Conservation (phyloP, 441 rosid species). For the Populus tomentosa region DNA sequence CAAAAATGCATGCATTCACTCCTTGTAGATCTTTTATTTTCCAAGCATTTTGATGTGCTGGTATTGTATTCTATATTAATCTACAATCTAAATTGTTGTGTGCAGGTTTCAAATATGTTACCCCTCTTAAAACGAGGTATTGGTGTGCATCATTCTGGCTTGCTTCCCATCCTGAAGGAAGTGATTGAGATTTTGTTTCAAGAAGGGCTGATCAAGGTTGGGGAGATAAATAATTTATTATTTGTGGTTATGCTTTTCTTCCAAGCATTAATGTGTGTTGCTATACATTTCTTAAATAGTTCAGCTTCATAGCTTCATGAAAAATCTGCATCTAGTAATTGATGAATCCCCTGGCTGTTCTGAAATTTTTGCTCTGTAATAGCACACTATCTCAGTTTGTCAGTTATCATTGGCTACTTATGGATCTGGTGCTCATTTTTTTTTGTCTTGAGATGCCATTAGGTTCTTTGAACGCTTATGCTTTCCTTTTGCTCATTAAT, state of each 20-base stretch:
- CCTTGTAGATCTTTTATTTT: not conserved
- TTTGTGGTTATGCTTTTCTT: not conserved
- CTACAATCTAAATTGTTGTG: slow-evolving; percentile 4
- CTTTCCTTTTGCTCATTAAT: not conserved
- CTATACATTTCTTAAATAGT: not conserved
- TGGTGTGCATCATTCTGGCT: slow-evolving; percentile 98
- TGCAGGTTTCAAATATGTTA: slow-evolving; percentile 87
- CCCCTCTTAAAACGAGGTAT: slow-evolving; percentile 98
- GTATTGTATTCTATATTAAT: not conserved
- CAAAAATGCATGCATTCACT: not conserved
- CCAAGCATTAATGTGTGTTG: not conserved
- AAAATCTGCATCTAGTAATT: not conserved
- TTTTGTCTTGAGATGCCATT: not conserved
- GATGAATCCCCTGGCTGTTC: not conserved
- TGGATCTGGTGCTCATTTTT: not conserved
- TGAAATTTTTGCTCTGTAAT: not conserved
- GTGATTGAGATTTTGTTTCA: slow-evolving; percentile 97
- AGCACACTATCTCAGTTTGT: not conserved
- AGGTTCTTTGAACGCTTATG: not conserved
- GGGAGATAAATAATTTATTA: slow-evolving; percentile 9
- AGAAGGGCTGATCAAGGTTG: slow-evolving; percentile 93
- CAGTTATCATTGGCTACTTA: not conserved
- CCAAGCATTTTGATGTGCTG: not conserved
- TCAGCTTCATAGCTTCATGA: not conserved
- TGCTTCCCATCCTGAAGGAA: slow-evolving; percentile 98